A percentile compares a stretch with the other conserved stretches of the same genome.
Evolutionary conservation across 106 monocot species (phyloP).

Genomic region (Posidonia australis): DNA sequence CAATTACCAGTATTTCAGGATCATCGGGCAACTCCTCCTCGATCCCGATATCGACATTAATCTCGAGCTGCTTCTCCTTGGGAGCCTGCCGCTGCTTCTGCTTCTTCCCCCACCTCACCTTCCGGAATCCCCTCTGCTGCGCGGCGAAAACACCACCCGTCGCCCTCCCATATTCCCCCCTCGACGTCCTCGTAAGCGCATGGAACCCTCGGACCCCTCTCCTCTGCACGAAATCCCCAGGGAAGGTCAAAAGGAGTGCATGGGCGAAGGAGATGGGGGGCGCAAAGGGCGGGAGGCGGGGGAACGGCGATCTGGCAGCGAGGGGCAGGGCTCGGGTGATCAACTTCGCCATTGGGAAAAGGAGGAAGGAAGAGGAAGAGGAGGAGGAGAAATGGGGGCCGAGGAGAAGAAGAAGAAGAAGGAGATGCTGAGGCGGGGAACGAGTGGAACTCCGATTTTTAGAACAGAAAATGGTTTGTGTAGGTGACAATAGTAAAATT

Average conservation of each 20-base stretch:
- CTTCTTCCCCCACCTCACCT: constrained; percentile 29
- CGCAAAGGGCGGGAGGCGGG: not conserved
- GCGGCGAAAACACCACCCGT: constrained; percentile 30
- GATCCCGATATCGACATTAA: constrained; percentile 50
- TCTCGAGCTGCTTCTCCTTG: constrained; percentile 48
- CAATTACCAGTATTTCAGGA: constrained; percentile 57
- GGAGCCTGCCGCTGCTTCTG: constrained; percentile 25
- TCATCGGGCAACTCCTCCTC: constrained; percentile 79
- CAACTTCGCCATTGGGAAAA: constrained; percentile 46
- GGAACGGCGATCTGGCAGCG: constrained; percentile 23
- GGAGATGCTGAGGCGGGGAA: no score
- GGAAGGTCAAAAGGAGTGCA: constrained; percentile 4
- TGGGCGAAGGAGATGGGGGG: constrained; percentile 4
- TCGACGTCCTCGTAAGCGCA: constrained; percentile 3
- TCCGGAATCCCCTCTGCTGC: constrained; percentile 49
- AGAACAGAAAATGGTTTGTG: no score
- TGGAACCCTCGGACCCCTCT: constrained; percentile 24
- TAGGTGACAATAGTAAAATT: no score
- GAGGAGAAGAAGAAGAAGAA: not conserved
- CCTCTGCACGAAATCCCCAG: not conserved
- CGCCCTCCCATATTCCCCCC: not conserved
- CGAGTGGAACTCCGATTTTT: not conserved
- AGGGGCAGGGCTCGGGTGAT: constrained; percentile 49
- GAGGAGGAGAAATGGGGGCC: not conserved
- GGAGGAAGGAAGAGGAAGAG: not conserved